Evolutionary conservation across 768 basidiomycete species (phyloP).

Genomic region (Tulasnella sp.): DNA sequence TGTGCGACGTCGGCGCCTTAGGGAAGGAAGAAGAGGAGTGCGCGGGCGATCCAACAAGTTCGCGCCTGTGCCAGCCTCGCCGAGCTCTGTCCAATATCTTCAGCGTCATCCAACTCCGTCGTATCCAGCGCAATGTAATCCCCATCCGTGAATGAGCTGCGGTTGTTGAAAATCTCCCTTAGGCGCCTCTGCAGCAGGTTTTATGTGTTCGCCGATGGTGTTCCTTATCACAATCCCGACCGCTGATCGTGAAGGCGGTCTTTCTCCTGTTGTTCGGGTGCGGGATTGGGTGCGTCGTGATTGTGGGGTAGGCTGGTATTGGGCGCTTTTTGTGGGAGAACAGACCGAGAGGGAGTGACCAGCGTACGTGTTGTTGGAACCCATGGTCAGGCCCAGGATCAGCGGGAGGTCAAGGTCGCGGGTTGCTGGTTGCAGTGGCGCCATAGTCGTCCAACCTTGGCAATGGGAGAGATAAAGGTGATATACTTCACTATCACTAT

Average conservation of each 20-base stretch:
- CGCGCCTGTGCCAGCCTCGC: not conserved
- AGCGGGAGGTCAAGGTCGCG: too few species aligned
- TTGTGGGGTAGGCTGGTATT: not conserved
- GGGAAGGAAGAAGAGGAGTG: not conserved
- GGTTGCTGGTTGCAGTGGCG: too few species aligned
- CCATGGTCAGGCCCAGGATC: too few species aligned
- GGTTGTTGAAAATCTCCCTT: constrained; percentile 16
- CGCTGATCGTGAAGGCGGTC: not conserved
- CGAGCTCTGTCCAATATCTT: not conserved
- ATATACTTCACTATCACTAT: too few species aligned
- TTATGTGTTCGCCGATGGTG: not conserved
- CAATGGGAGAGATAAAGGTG: too few species aligned
- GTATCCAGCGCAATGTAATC: constrained; percentile 29
- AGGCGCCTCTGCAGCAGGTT: not conserved
- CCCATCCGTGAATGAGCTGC: not conserved
- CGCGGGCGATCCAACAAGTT: not conserved
- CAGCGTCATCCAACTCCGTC: constrained; percentile 21
- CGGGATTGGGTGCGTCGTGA: constrained; percentile 18
- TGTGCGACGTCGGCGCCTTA: not conserved
- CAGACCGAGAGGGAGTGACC: too few species aligned
- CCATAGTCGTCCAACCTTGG: too few species aligned
- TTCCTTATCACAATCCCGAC: not conserved
- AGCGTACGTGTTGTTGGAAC: too few species aligned
- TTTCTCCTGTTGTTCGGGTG: not conserved
- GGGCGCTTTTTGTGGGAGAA: not conserved